phyloP scores from a whole-genome alignment of 306 rosid genomes.

The Aeschynomene evenia region DNA sequence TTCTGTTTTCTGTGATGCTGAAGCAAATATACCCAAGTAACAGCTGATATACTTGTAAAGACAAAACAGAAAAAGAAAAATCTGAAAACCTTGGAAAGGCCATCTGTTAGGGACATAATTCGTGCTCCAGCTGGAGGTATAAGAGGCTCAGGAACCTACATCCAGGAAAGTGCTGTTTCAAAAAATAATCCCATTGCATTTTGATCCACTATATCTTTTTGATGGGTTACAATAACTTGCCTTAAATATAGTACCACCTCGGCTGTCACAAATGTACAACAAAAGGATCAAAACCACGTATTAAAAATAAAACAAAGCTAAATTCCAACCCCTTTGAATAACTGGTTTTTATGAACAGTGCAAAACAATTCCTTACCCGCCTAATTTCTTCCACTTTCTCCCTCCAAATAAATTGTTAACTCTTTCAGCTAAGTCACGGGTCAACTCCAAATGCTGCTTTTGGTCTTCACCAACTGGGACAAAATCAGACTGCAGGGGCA shows the following conservation, averaged over 20 bases:
- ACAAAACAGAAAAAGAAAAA: not conserved
- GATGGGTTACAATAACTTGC: constrained; percentile 43
- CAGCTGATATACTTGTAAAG: not conserved
- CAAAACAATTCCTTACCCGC: constrained; percentile 67
- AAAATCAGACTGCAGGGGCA: constrained; percentile 78
- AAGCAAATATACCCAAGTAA: constrained; percentile 9
- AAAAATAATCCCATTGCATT: constrained; percentile 13
- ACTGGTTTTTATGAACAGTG: constrained; percentile 7
- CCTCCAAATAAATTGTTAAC: constrained; percentile 90
- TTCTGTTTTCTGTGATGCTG: constrained; percentile 9
- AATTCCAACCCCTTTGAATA: constrained; percentile 4
- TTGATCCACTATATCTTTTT: constrained; percentile 23
- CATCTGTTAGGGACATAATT: constrained; percentile 93
- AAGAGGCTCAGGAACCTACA: constrained; percentile 96
- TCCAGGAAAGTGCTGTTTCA: constrained; percentile 25
- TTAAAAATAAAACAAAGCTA: constrained; percentile 13
- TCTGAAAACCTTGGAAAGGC: constrained; percentile 75
- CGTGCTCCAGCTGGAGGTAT: constrained; percentile 96
- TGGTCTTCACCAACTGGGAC: constrained; percentile 99
- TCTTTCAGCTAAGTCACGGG: constrained; percentile 90
- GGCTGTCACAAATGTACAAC: constrained; percentile 55
- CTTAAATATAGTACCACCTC: constrained; percentile 87
- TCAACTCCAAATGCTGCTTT: constrained; percentile 95
- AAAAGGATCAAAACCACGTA: constrained; percentile 31
- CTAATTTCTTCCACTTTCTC: constrained; percentile 94